A percentile compares a stretch with the other conserved stretches of the same genome.
These are phyloP conservation scores for Hypericum androsaemum DNA, from an alignment of 345 rosid species.

Conservation along the genomic window DNA sequence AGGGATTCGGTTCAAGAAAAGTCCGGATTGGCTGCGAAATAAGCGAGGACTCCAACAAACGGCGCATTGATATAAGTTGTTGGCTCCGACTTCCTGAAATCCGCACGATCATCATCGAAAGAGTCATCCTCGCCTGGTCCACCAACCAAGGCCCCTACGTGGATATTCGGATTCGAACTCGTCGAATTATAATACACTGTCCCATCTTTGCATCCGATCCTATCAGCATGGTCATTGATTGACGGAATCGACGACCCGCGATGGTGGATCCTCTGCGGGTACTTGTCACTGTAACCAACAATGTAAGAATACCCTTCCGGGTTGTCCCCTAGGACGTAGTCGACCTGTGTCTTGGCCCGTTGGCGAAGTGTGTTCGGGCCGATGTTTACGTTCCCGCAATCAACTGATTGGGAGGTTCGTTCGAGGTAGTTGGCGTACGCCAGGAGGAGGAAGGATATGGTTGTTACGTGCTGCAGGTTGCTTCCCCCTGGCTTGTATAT, in stretches of 20 bases:
- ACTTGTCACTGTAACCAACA: slow-evolving; percentile 74
- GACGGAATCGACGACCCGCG: slow-evolving; percentile 85
- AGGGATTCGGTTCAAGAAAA: slow-evolving; percentile 14
- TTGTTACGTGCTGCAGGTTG: slow-evolving; percentile 85
- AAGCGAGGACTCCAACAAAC: slow-evolving; percentile 87
- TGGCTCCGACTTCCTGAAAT: slow-evolving; percentile 79
- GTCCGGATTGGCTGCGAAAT: slow-evolving; percentile 70
- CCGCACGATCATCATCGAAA: slow-evolving; percentile 53
- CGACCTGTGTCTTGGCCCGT: slow-evolving; percentile 75
- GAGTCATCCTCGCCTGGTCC: slow-evolving; percentile 73
- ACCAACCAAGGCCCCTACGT: slow-evolving; percentile 79
- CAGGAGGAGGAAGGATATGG: slow-evolving; percentile 78
- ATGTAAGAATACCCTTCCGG: slow-evolving; percentile 76
- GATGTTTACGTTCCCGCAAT: slow-evolving; percentile 43
- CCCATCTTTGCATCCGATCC: slow-evolving; percentile 68
- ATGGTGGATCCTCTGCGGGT: slow-evolving; percentile 81
- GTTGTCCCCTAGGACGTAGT: slow-evolving; percentile 88
- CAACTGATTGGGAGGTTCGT: slow-evolving; percentile 47
- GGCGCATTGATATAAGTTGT: slow-evolving; percentile 96
- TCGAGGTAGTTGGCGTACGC: slow-evolving; percentile 76
- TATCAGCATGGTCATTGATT: slow-evolving; percentile 43
- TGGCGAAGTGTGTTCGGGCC: slow-evolving; percentile 53
- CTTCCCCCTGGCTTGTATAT: slow-evolving; percentile 96
- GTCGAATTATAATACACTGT: slow-evolving; percentile 56
- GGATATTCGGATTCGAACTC: slow-evolving; percentile 60